These are phyloP conservation scores for Silene conica DNA, from an alignment of 148 eudicot genomes.

Conservation along the genomic window DNA sequence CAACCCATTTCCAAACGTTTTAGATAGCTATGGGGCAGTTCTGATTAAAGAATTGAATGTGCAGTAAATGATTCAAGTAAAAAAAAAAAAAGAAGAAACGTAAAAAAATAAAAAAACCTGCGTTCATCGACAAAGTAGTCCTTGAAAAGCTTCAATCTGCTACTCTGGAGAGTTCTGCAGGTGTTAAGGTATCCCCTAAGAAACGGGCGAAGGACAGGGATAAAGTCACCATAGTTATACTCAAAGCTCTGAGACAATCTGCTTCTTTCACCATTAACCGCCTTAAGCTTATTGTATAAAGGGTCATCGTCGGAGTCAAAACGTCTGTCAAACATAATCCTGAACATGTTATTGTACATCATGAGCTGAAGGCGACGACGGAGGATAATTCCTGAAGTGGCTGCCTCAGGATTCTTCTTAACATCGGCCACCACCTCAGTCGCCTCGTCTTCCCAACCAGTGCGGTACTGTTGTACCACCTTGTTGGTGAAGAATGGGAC, in stretches of 20 bases:
- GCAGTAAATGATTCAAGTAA: not conserved
- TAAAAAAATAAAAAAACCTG: slow-evolving; percentile 39
- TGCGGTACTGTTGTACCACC: slow-evolving; percentile 69
- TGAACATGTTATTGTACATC: slow-evolving; percentile 81
- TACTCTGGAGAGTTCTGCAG: slow-evolving; percentile 63
- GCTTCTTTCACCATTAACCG: slow-evolving; percentile 75
- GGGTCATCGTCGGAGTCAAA: slow-evolving; percentile 71
- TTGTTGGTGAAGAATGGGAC: slow-evolving; percentile 81
- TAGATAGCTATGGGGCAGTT: no score
- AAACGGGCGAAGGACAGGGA: slow-evolving; percentile 74
- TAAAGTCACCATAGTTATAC: slow-evolving; percentile 83
- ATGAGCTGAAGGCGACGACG: slow-evolving; percentile 58
- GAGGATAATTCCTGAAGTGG: slow-evolving; percentile 51
- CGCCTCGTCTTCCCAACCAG: slow-evolving; percentile 77
- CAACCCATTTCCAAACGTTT: no score
- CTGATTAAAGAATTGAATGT: not conserved
- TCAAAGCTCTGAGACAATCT: slow-evolving; percentile 84
- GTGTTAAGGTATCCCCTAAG: slow-evolving; percentile 66
- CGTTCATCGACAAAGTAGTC: slow-evolving; percentile 73
- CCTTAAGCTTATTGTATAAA: slow-evolving; percentile 57
- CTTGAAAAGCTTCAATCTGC: slow-evolving; percentile 68
- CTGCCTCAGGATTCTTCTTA: slow-evolving; percentile 46
- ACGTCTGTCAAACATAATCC: slow-evolving; percentile 68
- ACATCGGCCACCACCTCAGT: slow-evolving; percentile 57
- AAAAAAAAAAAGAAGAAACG: not conserved